Evolutionary conservation across 495 filamentous ascomycete genomes (phyloP), one percentile per base, ranked within the genome.

Genomic region (Cercophora scortea): DNA sequence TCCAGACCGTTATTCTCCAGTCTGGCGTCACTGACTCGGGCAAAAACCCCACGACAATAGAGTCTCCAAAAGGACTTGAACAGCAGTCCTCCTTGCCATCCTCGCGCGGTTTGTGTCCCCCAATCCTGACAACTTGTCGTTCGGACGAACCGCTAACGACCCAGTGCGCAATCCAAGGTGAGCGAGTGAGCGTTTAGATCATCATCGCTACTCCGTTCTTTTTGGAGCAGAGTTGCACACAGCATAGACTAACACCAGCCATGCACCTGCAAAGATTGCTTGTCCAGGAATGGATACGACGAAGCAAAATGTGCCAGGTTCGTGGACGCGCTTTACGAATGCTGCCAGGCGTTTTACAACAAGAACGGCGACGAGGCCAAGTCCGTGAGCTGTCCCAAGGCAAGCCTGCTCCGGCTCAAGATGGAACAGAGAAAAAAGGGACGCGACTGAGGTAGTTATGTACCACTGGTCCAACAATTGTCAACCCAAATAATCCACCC

Each of bases 271-370:
- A 56, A 56, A 93, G 90, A 85, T 53, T 98, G 93, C 61, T 69
- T 98, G 42, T 77, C 72, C 47, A 95, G 83, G 71, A 89, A 88
- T 62, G 84, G 82, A n/a, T 96, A 86, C 67, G 75, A 94, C 42
- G 90, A 99, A 74, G 81, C 80, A 19, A 94, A 85, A 62, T 99
- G 93, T 69, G 75, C 81, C 55, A 65, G 76, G 10, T 76, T 93
- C 59, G 80, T 99, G 45, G 86, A 96, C 64, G 87, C 89, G n/a
- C 72, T 99, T 18, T 99, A 97, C 65, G 85, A 93, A 62, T 99
- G 93, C 66, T 99, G 93, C 69, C 84, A 90, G 56, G 74, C 78
- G 33, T 95, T 99, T 68, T 97, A 99, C 71, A 68, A 84, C 63
- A 76, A 79, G 48, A 78, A 85, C 47, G 92, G 94, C 6, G 87